These are phyloP conservation scores for Mycosarcoma mackinlayi DNA, from an alignment of 1,284 basidiomycete species.

Conservation along the genomic window DNA sequence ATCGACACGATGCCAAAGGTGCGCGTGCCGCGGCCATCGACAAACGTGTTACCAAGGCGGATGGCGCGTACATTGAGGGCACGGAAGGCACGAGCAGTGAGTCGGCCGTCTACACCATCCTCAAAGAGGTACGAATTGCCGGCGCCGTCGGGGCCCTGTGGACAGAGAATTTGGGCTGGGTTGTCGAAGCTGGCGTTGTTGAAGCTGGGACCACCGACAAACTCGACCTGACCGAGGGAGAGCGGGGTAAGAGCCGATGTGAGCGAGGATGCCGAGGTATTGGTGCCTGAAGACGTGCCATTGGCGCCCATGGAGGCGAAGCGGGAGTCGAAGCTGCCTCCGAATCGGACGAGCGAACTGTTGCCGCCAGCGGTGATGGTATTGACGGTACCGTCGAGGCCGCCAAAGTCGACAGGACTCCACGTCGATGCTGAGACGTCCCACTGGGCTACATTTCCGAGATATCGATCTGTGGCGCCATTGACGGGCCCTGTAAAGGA, in stretches of 20 bases:
- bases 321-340: constrained; percentile 78
- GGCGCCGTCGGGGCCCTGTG: constrained; percentile 79
- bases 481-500: constrained; percentile 73
- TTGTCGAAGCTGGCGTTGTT: constrained; percentile 76
- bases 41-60: constrained; percentile 89
- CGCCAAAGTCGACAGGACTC: constrained; percentile 82
- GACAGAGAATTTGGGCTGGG: constrained; percentile 84
- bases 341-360: constrained; percentile 81
- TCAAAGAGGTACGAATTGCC: constrained; percentile 84
- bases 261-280: constrained; percentile 71
- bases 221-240: constrained; percentile 71
- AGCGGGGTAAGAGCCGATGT: constrained; percentile 67
- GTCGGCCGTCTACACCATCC: constrained; percentile 78
- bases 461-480: constrained; percentile 65
- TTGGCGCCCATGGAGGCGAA: constrained; percentile 73
- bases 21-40: constrained; percentile 81
- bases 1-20: constrained; percentile 81
- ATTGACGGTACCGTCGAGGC: constrained; percentile 81
- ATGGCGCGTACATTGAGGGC: constrained; percentile 81
- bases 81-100: constrained; percentile 78
- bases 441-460: constrained; percentile 82
- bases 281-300: constrained; percentile 60
- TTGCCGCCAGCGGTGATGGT: constrained; percentile 82
- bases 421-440: constrained; percentile 76
- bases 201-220: constrained; percentile 80